Evolutionary conservation across 208 protist genomes (phyloP).

Genomic region (Leishmania tarentolae): DNA sequence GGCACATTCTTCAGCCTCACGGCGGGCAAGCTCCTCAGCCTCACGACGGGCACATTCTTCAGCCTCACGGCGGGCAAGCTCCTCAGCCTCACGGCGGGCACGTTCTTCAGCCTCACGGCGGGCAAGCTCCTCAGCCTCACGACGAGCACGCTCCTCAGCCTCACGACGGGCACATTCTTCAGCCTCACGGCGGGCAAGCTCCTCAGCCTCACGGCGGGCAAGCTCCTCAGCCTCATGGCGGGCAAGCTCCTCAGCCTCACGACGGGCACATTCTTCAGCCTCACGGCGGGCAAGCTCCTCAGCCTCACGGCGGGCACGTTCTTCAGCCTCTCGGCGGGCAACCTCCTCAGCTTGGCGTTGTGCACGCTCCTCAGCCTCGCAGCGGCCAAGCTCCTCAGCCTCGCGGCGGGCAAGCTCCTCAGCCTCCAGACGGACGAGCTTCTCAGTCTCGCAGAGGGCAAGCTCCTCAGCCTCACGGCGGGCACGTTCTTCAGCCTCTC

Average conservation of each 20-base stretch:
- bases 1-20: conserved; percentile 34
- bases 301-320: conserved; percentile 37
- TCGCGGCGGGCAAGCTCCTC: conserved; percentile 23
- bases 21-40: conserved; percentile 41
- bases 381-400: conserved; percentile 13
- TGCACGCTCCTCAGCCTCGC: conserved; percentile 37
- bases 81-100: conserved; percentile 87
- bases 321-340: conserved; percentile 37
- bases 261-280: conserved; percentile 25
- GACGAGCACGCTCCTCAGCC: conserved; percentile 30
- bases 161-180: conserved; percentile 70
- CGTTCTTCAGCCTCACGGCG: conserved; percentile 33
- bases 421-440: conserved; percentile 79
- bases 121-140: conserved; percentile 26
- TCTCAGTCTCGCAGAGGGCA: conserved; percentile 32
- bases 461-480: conserved; percentile 72
- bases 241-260: conserved; percentile 24
- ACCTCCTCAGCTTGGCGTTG: conserved; percentile 37
- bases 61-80: conserved; percentile 37
- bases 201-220: conserved; percentile 16
- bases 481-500: conserved; percentile 64
- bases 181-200: neutral
- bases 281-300: conserved; percentile 34
- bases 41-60: conserved; percentile 47
- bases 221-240: conserved; percentile 27